Evolutionary conservation across 306 rosid species (phyloP), one percentile per base, ranked within the genome.

Genomic region (Cicer bijugum): DNA sequence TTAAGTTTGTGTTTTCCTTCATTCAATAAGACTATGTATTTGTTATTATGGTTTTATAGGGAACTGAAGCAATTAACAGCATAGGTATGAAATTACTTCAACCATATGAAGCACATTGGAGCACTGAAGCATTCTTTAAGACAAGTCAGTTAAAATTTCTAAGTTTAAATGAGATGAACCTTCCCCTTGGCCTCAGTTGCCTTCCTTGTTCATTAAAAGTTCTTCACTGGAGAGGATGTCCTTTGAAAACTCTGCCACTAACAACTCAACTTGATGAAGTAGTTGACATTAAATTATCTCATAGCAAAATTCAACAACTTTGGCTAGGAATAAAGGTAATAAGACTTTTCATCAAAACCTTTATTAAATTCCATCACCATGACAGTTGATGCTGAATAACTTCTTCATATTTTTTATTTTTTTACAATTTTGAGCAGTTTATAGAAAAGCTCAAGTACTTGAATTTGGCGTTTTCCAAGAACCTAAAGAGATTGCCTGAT

Each of bases 161-260:
- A 12, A 16, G 43, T 1, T 59, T 80, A 58, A 9, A 23, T 8
- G 23, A 15, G 10, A 35, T 76, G 58, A n/a, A 38, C 37, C 78
- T 76, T 57, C 67, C 46, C 0, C 17, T 45, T 10, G 68, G 67
- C 8, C 75, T 65, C 14, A 20, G 12, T 5, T 57, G 23, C 67
- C 70, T 81, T 57, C 70, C 81, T 5, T 1, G 19, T 20, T 44
- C 67, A 2, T 37, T 81, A 14, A 69, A 38, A 44, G 72, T 69
- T 53, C 69, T 81, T 56, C 62, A 15, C 6, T 81, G 84, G 84
- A 14, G 28, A 9, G 37, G 71, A 7, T 81, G 71, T 76, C 52
- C 78, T 45, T 10, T 63, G 33, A 71, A 81, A 45, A 11, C 43
- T 46, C 45, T 75, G 10, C 78, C 81, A 5, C 7, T 66, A 2